Evolutionary conservation across 2,329 filamentous ascomycete species (phyloP).

Genomic region (Amauroascus verrucosus): DNA sequence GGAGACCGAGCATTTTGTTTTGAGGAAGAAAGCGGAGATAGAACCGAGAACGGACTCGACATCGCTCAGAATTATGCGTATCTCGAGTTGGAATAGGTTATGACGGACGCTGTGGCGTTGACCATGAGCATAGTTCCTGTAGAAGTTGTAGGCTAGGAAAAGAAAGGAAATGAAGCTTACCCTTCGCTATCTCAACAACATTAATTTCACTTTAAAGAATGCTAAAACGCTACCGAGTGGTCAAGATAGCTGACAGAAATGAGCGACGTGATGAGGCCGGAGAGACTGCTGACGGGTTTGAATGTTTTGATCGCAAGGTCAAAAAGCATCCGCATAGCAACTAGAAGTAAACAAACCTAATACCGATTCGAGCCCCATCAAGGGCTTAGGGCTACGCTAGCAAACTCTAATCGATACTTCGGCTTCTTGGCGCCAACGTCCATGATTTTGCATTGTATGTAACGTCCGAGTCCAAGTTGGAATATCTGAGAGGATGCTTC

Average conservation of each 20-base stretch:
- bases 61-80: constrained; percentile 19
- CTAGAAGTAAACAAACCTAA: constrained; percentile 9
- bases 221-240: too few relatives aligned
- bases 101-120: neutral
- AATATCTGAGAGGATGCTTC: too few relatives aligned
- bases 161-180: too few relatives aligned
- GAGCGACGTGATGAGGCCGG: too few relatives aligned
- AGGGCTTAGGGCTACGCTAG: constrained; percentile 9
- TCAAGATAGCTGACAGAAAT: too few relatives aligned
- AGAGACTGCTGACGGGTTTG: neutral
- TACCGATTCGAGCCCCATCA: neutral
- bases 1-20: constrained; percentile 33
- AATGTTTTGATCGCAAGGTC: constrained; percentile 1
- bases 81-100: neutral
- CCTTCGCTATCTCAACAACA: neutral
- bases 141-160: too few relatives aligned
- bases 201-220: neutral
- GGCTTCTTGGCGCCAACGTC: neutral
- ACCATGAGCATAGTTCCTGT: neutral
- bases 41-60: constrained; percentile 33
- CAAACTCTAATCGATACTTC: neutral
- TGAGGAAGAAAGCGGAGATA: constrained; percentile 33
- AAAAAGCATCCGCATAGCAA: constrained; percentile 6
- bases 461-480: too few relatives aligned
- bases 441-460: too few relatives aligned